phyloP scores from a whole-genome alignment of 345 rosid genomes.

The Populus alba region DNA sequence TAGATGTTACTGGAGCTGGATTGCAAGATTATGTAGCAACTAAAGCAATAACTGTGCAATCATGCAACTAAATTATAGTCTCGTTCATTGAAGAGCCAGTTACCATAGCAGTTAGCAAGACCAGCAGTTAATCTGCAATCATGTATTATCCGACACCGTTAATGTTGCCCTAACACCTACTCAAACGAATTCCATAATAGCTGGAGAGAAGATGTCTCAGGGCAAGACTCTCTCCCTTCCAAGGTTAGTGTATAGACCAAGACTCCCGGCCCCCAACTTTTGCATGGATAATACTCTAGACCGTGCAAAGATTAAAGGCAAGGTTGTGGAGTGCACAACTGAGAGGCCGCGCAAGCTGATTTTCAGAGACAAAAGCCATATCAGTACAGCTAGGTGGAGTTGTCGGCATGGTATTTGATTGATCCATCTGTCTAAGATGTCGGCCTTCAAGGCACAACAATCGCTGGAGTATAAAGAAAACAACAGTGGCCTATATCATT shows the following conservation, averaged over 20 bases:
- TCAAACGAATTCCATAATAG: not conserved
- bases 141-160: not conserved
- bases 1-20: not conserved
- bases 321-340: conserved; percentile 45
- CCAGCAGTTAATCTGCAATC: not conserved
- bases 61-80: not conserved
- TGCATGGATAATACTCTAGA: conserved; percentile 45
- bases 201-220: not conserved
- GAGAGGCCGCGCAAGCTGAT: conserved; percentile 29
- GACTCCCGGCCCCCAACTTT: conserved; percentile 18
- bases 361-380: conserved; percentile 23
- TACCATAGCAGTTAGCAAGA: not conserved
- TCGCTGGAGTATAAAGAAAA: conserved; percentile 33
- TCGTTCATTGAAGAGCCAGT: not conserved
- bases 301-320: conserved; percentile 40
- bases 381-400: conserved; percentile 36
- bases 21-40: not conserved
- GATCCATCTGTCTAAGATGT: conserved; percentile 32
- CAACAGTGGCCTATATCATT: conserved; percentile 45
- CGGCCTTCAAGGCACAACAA: conserved; percentile 39
- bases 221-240: not conserved
- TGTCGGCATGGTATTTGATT: conserved; percentile 43
- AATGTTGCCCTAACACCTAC: not conserved
- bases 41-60: not conserved
- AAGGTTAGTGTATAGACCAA: not conserved